Evolutionary conservation across 2,329 filamentous ascomycete genomes (phyloP), one percentile per base, ranked within the genome.

Genomic region (Colletotrichum cereale): DNA sequence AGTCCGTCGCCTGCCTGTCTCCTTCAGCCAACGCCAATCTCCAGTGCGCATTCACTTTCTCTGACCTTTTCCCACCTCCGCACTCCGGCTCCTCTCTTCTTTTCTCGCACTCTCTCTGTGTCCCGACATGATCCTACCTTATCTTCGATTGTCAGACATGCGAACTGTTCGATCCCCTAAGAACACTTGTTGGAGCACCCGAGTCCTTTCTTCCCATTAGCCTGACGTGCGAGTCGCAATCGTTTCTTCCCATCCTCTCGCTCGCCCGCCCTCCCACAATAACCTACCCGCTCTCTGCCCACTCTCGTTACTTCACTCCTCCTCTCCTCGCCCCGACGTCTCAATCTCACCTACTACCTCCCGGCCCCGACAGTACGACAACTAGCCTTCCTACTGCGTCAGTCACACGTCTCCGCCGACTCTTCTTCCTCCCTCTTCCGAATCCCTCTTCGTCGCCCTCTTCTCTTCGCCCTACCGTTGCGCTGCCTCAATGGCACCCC

Each of bases 401-500:
- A 76, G 75, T 76, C 77, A 76, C 74, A 74, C 77, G 76, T 76
- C 75, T 76, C 74, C 57, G 68, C 72, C 74, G 75, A 75, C 73
- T 73, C 76, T 76, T 77, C 75, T 77, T 73, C 75, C 75, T 79
- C 77, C 75, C 76, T 76, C 75, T 75, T 75, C 73, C 78, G 74
- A 77, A 75, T 78, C 76, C 75, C 62, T 67, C 67, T 50, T 55
- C 38, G 57, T 42, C 61, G 50, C 55, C 55, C 26, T 47, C 60
- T 57, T 61, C 67, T 73, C 60, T 63, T 31, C 42, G 47, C 66
- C 71, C 48, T 74, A 38, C 40, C 14, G n/a, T 29, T 47, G 48
- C 66, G 58, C 62, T 74, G 67, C 73, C 73, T 85, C 84, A 86
- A 89, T 89, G 88, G 87, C 88, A 86, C 87, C 85, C 79, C 84